Evolutionary conservation across 2,329 filamentous ascomycete genomes (phyloP).

Genomic region (Colletotrichum eremochloae): DNA sequence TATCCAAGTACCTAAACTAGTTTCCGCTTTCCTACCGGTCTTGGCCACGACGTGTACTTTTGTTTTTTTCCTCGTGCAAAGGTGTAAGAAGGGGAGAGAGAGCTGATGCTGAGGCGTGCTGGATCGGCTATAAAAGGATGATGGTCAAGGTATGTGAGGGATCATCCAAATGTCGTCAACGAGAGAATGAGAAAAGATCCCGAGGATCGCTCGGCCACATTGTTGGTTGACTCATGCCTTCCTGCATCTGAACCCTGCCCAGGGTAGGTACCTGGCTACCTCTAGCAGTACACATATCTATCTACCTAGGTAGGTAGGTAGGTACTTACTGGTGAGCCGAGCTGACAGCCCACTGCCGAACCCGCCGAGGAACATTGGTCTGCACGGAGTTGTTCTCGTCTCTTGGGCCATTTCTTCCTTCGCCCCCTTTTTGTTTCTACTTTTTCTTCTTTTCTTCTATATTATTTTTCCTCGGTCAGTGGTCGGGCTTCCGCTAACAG

Average conservation of each 20-base stretch:
- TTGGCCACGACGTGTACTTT: background rate
- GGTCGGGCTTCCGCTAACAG: too few relatives aligned
- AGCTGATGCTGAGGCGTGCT: background rate
- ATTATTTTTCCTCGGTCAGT: too few relatives aligned
- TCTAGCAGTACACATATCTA: too few relatives aligned
- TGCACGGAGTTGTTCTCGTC: slow-evolving; percentile 21
- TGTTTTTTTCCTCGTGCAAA: background rate
- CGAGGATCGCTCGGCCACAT: slow-evolving; percentile 14
- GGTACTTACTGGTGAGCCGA: background rate
- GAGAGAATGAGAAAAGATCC: background rate
- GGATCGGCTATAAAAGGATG: background rate
- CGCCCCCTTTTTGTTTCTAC: background rate
- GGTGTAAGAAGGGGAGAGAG: too few relatives aligned
- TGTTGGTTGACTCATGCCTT: slow-evolving; percentile 33
- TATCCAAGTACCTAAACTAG: background rate
- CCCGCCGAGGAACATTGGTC: slow-evolving; percentile 17
- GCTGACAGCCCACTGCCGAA: background rate
- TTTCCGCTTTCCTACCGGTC: background rate
- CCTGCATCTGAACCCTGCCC: slow-evolving; percentile 4
- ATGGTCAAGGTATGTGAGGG: background rate
- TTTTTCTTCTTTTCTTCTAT: too few relatives aligned
- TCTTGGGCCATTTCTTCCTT: background rate
- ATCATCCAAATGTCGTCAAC: slow-evolving; percentile 11
- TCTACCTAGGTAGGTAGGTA: too few relatives aligned
- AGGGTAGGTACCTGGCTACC: too few relatives aligned